A percentile compares a stretch with the other conserved stretches of the same genome.
Evolutionary conservation across 768 basidiomycete species (phyloP).

Genomic region (Boletus fagicola): DNA sequence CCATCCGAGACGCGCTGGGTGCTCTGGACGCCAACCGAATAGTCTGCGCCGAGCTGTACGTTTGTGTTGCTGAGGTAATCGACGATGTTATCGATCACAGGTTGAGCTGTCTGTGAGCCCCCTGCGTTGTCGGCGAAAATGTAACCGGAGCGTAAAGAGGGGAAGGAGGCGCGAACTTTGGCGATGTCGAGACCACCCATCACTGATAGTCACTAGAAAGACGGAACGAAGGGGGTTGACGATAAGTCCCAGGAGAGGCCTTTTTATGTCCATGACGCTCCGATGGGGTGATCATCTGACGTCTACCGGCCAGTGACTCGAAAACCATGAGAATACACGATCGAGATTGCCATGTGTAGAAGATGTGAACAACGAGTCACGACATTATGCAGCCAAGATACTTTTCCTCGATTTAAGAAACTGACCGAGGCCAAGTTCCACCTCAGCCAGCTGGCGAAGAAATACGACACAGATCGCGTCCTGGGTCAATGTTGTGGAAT

Average conservation of each 20-base stretch:
- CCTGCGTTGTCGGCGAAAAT: constrained; percentile 78
- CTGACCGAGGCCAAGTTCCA: too few relatives aligned
- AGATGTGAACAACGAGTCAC: too few relatives aligned
- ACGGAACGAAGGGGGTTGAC: background rate
- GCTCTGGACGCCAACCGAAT: constrained; percentile 53
- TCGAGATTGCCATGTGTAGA: too few relatives aligned
- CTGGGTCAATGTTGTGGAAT: too few relatives aligned
- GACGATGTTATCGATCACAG: constrained; percentile 55
- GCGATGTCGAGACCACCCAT: constrained; percentile 43
- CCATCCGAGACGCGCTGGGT: constrained; percentile 53
- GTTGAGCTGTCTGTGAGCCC: constrained; percentile 60
- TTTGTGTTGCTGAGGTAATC: constrained; percentile 74
- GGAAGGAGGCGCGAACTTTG: constrained; percentile 59
- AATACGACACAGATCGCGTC: too few relatives aligned
- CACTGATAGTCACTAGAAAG: background rate
- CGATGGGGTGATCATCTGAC: constrained; percentile 6
- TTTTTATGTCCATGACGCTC: background rate
- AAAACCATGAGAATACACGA: too few relatives aligned
- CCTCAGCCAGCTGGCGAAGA: too few relatives aligned
- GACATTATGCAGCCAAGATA: too few relatives aligned
- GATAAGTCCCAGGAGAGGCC: background rate
- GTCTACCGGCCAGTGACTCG: too few relatives aligned
- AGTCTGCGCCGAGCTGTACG: constrained; percentile 71
- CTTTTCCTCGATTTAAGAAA: too few relatives aligned
- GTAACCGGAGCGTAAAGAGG: constrained; percentile 55